Evolutionary conservation across 768 basidiomycete species (phyloP), one percentile per base, ranked within the genome.

Genomic region (Suillus tomentosus): DNA sequence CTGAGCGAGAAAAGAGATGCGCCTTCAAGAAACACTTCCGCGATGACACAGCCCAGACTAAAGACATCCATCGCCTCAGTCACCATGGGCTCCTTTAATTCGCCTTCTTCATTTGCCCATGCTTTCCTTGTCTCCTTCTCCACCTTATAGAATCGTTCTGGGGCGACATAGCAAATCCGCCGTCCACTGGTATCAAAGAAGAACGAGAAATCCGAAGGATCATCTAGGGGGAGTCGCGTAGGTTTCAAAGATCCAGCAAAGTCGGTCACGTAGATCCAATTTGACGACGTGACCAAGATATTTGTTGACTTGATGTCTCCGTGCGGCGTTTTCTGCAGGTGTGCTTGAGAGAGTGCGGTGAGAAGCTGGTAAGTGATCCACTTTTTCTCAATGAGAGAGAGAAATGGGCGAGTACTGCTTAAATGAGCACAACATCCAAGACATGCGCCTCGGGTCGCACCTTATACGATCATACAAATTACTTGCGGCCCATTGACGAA

Each of bases 281-380:
- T 96, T 84, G 94, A 96, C 0, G 96, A 95, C 0, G 96, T 95
- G 57, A 99, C 94, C 59, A 99, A 85, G 68, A 99, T 87, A 74
- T 99, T 99, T 76, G 96, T 94, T 5, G 94, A 94, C 77, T 98
- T 99, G 81, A 99, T 91, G 75, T 99, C 96, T 11, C 97, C 97
- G 76, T 99, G 97, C 2, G 96, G 86, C n/a, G 96, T 81, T 79
- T 96, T 92, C 58, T 90, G 87, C 62, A 87, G 87, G 31, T 94
- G 85, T 0, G 93, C 88, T 69, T 94, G 92, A 27, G 91, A 85
- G 48, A 99, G 82, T 3, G 90, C 94, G 34, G 87, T 89, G 65
- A 99, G 81, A 2, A 99, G 81, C 75, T 99, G 97, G 72, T 95
- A 99, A 0, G 91, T 89, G 64, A 99, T 94, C 97, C 96, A 99